Conservation (phyloP, 164 flowering plant genomes). For the Pachysandra terminalis region DNA sequence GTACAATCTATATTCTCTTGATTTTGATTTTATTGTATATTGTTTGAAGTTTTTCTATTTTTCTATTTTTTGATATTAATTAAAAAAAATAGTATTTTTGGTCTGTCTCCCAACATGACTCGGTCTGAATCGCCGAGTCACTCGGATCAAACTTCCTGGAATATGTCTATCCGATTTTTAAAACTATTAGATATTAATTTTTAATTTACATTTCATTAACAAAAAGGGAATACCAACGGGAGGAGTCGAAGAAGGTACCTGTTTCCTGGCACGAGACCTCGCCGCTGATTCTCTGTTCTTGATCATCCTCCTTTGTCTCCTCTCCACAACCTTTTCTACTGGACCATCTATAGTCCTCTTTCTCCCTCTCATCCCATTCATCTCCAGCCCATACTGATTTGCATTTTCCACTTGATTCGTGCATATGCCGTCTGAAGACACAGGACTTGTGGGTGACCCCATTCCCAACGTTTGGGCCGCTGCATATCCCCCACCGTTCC, state of each 20-base stretch:
- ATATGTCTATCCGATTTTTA: no score
- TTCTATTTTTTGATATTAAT: no score
- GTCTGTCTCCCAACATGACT: no score
- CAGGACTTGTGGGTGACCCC: conserved; percentile 60
- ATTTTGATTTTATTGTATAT: no score
- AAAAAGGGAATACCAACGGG: background rate
- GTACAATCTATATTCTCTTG: no score
- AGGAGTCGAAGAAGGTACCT: conserved; percentile 35
- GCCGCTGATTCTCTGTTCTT: conserved; percentile 98
- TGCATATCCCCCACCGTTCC: conserved; percentile 37
- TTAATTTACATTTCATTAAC: no score
- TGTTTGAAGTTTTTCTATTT: no score
- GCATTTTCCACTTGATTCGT: conserved; percentile 38
- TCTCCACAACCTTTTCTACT: conserved; percentile 89
- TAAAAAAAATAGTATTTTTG: no score
- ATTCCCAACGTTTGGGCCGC: conserved; percentile 28
- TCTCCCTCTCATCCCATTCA: conserved; percentile 55
- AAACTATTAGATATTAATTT: no score
- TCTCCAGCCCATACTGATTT: conserved; percentile 46
- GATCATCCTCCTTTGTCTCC: conserved; percentile 93
- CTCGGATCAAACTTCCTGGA: no score
- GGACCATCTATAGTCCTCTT: conserved; percentile 75
- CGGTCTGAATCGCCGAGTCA: no score
- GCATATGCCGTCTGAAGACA: conserved; percentile 65
- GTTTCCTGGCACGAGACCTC: conserved; percentile 89